A percentile compares a stretch with the other conserved stretches of the same genome.
These are phyloP conservation scores for Stachybotrys elegans DNA, from an alignment of 2,329 filamentous ascomycete species.

Conservation along the genomic window DNA sequence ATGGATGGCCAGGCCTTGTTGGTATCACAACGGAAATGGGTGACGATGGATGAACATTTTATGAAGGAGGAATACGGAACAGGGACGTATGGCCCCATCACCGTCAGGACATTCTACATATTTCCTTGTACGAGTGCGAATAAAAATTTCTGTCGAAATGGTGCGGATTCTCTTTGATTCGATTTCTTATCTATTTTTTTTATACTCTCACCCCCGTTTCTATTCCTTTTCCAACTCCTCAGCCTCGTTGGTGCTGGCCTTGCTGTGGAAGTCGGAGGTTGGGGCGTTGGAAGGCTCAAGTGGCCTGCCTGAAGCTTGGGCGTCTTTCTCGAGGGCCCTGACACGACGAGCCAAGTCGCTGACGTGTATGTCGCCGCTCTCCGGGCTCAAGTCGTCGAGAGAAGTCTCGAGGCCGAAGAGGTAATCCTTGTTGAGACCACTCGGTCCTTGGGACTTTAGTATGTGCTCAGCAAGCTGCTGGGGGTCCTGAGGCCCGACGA, in stretches of 20 bases:
- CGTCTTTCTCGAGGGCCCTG: constrained; percentile 44
- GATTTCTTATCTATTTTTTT: too few species aligned
- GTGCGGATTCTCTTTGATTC: too few species aligned
- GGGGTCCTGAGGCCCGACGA: constrained; percentile 77
- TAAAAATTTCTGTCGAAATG: too few species aligned
- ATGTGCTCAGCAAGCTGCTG: constrained; percentile 78
- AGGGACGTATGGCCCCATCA: too few species aligned
- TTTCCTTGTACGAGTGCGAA: too few species aligned
- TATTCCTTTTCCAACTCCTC: constrained; percentile 22
- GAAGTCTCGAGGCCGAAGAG: constrained; percentile 74
- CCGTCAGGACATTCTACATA: too few species aligned
- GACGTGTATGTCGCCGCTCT: constrained; percentile 79
- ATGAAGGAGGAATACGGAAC: too few species aligned
- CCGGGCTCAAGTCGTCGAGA: constrained; percentile 64
- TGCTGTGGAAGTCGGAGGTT: constrained; percentile 15
- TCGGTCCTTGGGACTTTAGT: constrained; percentile 68
- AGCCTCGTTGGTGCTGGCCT: constrained; percentile 20
- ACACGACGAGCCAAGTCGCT: constrained; percentile 74
- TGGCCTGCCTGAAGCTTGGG: too few species aligned
- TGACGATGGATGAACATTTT: too few species aligned
- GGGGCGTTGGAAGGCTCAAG: constrained; percentile 7
- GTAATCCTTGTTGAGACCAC: constrained; percentile 87
- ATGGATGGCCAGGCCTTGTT: too few species aligned
- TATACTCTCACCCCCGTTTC: too few species aligned
- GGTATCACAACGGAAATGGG: too few species aligned